Percentiles rank a stretch among this genome's conserved stretches.
These are phyloP conservation scores for Alternaria rosae DNA, from an alignment of 2,329 filamentous ascomycete genomes.

Conservation along the genomic window DNA sequence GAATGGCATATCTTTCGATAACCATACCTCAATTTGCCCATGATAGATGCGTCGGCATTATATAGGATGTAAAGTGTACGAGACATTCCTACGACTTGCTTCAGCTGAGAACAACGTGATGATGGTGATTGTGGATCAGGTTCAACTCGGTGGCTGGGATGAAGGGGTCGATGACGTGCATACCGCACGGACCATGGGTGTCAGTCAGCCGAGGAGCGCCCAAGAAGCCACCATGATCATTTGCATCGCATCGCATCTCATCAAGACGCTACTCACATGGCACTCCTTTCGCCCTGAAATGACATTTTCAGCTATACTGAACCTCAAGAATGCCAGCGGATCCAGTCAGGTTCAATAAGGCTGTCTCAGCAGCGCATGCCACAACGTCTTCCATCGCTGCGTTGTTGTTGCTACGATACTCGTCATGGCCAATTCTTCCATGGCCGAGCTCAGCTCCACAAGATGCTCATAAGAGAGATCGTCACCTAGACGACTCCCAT, in stretches of 20 bases:
- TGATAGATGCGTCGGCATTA: constrained; percentile 1
- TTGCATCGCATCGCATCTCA: background rate
- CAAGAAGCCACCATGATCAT: background rate
- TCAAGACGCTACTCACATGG: background rate
- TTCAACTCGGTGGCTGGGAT: background rate
- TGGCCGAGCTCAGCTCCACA: background rate
- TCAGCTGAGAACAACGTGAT: background rate
- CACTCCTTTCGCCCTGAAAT: background rate
- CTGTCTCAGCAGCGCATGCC: background rate
- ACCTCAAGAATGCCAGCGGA: background rate
- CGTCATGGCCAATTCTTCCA: background rate
- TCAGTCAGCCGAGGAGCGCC: background rate
- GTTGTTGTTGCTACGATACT: background rate
- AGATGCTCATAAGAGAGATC: background rate
- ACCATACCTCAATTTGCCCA: background rate
- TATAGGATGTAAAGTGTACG: background rate
- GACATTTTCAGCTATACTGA: background rate
- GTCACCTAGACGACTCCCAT: background rate
- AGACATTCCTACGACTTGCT: background rate
- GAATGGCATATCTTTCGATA: constrained; percentile 2
- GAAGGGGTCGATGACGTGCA: background rate
- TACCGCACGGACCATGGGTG: background rate
- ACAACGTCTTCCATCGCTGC: background rate
- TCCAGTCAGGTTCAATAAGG: background rate
- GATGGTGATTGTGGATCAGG: background rate